These are phyloP conservation scores for Mycena metata DNA, from an alignment of 768 basidiomycete species.

Conservation along the genomic window DNA sequence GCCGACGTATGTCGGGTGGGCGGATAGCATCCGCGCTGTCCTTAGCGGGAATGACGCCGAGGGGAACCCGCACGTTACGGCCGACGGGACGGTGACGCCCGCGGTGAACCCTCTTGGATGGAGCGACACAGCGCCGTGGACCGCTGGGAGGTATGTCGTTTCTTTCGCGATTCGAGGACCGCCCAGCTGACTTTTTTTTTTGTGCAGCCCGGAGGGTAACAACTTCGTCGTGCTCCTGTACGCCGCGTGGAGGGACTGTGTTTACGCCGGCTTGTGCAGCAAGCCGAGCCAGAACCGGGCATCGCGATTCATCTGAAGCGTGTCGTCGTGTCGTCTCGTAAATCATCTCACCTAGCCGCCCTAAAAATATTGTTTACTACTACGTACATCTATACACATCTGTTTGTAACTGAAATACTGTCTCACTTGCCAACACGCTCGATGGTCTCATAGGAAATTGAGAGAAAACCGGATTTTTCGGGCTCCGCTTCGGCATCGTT, in stretches of 20 bases:
- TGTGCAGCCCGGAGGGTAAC: slow-evolving; percentile 52
- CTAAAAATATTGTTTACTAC: too few species aligned
- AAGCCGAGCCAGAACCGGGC: background rate
- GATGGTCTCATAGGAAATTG: too few species aligned
- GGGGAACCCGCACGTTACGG: slow-evolving; percentile 42
- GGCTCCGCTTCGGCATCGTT: too few species aligned
- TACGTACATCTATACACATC: too few species aligned
- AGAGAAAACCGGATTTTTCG: too few species aligned
- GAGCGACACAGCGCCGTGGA: slow-evolving; percentile 50
- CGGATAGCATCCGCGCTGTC: slow-evolving; percentile 43
- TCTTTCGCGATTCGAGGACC: background rate
- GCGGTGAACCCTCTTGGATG: slow-evolving; percentile 58
- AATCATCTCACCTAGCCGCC: too few species aligned
- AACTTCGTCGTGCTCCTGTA: slow-evolving; percentile 57
- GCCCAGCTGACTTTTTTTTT: background rate
- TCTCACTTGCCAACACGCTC: too few species aligned
- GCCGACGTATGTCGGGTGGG: slow-evolving; percentile 40
- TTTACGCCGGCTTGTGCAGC: background rate
- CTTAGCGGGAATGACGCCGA: background rate
- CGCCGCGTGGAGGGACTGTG: slow-evolving; percentile 57
- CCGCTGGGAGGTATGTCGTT: slow-evolving; percentile 44
- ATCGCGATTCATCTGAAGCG: too few species aligned
- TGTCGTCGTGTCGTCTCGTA: too few species aligned
- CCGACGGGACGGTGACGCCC: slow-evolving; percentile 49
- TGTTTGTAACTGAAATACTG: too few species aligned